Base-by-base conservation (phyloP, 129 eudicot genomes). In the carrot (Daucus carota) region DNA sequence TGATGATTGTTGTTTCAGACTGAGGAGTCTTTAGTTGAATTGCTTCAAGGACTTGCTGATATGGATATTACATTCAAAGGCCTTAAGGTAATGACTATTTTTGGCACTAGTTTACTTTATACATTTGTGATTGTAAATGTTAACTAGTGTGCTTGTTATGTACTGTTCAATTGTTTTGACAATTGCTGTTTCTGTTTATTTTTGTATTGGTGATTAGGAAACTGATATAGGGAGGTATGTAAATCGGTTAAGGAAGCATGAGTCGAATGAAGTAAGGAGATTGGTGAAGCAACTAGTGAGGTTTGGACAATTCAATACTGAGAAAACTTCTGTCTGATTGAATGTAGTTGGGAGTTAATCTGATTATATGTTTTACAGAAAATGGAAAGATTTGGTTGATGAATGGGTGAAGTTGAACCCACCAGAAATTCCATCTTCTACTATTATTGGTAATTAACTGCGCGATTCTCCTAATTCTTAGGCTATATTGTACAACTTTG, bases 361-460 rank as follows among this genome's bases (percentile, higher is more conserved):
- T 60, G 79, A 76, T 80, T 67, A 52, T 75, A 54, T 34, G 72
- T 80, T 72, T 66, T 31, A 68, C 81, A 93, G 98, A 65, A 93
- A 89, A 77, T 91, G 98, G 97, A 93, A 91, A 80, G 96, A 91
- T 62, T 84, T 93, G 79, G 98, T 93, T 73, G 98, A 93, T 79
- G 96, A 93, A 76, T 93, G 98, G 98, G 98, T 91, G 46, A 92
- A 84, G 81, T 81, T 82, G 81, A 86, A 86, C 82, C 85, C 77
- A 36, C 84, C 87, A 18, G 85, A 73, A 42, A 70, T 41, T 48
- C 83, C 84, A 48, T 84, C 85, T 14, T 70, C 92, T 70, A 80
- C 82, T 79, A 82, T 85, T 38, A 86, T 86, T 43, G 96, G 97
- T 93, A 87, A 78, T 68, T 31, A 70, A 38, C 31, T 57, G 65